Base-by-base conservation (phyloP, 139 green algal species). In the Gonium pectorale region DNA sequence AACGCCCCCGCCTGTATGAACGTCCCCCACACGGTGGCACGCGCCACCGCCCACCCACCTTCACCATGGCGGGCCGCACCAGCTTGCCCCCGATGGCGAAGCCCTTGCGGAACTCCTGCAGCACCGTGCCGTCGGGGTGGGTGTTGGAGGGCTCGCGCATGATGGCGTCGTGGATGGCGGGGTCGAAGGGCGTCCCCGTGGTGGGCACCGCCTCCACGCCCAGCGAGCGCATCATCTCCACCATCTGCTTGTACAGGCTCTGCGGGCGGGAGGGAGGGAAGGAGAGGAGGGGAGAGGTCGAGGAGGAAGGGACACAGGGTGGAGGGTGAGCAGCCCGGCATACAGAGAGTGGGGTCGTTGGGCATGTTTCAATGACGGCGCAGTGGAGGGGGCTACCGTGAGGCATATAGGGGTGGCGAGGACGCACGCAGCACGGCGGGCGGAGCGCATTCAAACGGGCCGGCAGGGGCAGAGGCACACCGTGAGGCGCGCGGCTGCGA, bases 1-100 rank as follows among this genome's bases (percentile, higher is more conserved):
- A n/a, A n/a, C n/a, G n/a, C n/a, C n/a, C n/a, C n/a, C n/a, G n/a
- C n/a, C n/a, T n/a, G n/a, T n/a, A n/a, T n/a, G n/a, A n/a, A n/a
- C n/a, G n/a, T n/a, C n/a, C n/a, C 46, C 11, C 46, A 54, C 46
- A 54, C 46, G 15, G 13, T 3, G 37, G 33, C 38, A 51, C 38
- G 4, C 4, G 37, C 62, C 33, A 13, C 19, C 62, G 2, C 33
- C 37, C 27, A 56, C 54, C 35, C 38, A 99, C 97, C 93, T 99
- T 98, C 60, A 99, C 97, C 97, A 99, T 99, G 71, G 97, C 95
- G 15, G 97, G 89, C 31, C 97, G 89, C 67, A 99, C 69, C 83
- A 99, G 94, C 86, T 90, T 92, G 19, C 96, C 95, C 0, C 92
- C 93, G 29, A 98, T 89, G 40, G 74, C 87, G 92, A 99, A 99